phyloP scores from a whole-genome alignment of 768 basidiomycete genomes.

The Rubroboletus satanas region DNA sequence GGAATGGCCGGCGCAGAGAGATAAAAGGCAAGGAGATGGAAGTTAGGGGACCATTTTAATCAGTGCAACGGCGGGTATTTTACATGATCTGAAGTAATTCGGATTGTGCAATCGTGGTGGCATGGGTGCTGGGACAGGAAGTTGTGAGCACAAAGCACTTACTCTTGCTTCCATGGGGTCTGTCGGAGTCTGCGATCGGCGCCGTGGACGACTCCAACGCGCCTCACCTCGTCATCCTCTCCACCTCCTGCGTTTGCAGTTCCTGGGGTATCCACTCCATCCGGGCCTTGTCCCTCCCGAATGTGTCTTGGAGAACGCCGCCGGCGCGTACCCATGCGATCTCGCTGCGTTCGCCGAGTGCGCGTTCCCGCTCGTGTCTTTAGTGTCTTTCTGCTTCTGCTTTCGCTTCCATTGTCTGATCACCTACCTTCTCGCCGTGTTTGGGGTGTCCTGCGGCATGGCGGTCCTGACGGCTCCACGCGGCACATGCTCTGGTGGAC shows the following conservation, averaged over 20 bases:
- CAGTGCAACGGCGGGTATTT: slow-evolving; percentile 91
- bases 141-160: slow-evolving; percentile 23
- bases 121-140: slow-evolving; percentile 2
- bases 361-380: slow-evolving; percentile 34
- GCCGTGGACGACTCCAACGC: slow-evolving; percentile 30
- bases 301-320: slow-evolving; percentile 48
- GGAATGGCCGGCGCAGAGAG: neutral
- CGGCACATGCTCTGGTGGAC: neutral
- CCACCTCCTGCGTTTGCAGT: slow-evolving; percentile 41
- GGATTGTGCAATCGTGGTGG: slow-evolving; percentile 42
- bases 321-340: slow-evolving; percentile 59
- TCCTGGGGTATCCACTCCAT: slow-evolving; percentile 49
- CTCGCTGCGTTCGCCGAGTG: slow-evolving; percentile 47
- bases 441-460: neutral
- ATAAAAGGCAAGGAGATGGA: neutral
- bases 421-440: neutral
- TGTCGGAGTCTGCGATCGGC: slow-evolving; percentile 58
- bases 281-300: slow-evolving; percentile 47
- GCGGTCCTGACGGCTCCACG: neutral
- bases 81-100: slow-evolving; percentile 83
- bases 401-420: neutral
- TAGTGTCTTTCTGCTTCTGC: slow-evolving; percentile 15
- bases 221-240: slow-evolving; percentile 47
- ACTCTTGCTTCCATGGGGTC: slow-evolving; percentile 88
- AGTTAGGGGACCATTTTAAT: slow-evolving; percentile 82